phyloP scores from a whole-genome alignment of 176 grass and related monocot species.

The Cenchrus purpureus region DNA sequence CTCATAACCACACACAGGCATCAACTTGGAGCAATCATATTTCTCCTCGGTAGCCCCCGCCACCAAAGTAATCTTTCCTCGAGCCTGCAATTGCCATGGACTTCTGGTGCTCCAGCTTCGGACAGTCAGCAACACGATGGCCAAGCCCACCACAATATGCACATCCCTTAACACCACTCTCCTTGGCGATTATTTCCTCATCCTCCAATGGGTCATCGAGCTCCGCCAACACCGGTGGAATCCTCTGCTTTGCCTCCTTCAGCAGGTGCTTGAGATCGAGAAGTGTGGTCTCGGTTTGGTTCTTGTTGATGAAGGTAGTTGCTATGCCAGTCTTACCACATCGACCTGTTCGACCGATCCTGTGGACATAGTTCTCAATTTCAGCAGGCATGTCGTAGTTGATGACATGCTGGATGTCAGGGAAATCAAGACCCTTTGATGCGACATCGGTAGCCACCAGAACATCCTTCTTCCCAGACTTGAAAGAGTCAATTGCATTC shows the following conservation, averaged over 20 bases:
- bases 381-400: conserved; percentile 97
- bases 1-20: conserved; percentile 10
- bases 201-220: conserved; percentile 83
- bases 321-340: conserved; percentile 94
- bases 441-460: conserved; percentile 95
- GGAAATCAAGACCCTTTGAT: conserved; percentile 96
- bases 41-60: conserved; percentile 84
- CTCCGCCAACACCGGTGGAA: conserved; percentile 85
- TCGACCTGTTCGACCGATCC: conserved; percentile 92
- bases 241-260: conserved; percentile 92
- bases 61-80: conserved; percentile 80
- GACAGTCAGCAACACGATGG: conserved; percentile 84
- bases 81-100: conserved; percentile 83
- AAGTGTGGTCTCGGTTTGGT: conserved; percentile 82
- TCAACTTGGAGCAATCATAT: conserved; percentile 54
- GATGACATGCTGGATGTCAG: conserved; percentile 96
- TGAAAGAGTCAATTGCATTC: conserved; percentile 78
- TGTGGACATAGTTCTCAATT: conserved; percentile 94
- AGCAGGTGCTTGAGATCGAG: conserved; percentile 91
- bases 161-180: conserved; percentile 91
- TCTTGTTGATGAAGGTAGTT: conserved; percentile 99
- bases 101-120: conserved; percentile 91
- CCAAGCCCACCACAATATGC: conserved; percentile 93
- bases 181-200: conserved; percentile 68
- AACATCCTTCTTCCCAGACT: conserved; percentile 79